These are phyloP conservation scores for Rostrohypoxylon terebratum DNA, from an alignment of 495 filamentous ascomycete genomes.

Conservation along the genomic window DNA sequence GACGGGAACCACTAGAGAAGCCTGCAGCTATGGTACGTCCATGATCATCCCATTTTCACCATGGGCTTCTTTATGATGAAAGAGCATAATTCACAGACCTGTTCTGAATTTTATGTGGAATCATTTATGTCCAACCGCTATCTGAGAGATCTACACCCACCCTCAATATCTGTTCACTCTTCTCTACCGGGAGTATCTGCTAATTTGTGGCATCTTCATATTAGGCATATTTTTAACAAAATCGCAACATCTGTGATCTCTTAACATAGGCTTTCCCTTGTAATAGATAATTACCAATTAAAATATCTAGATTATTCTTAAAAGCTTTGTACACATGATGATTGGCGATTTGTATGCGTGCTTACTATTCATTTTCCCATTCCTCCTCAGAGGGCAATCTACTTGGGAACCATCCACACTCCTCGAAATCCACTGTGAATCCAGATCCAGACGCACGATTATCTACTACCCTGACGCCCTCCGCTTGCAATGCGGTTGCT, in stretches of 20 bases:
- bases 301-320: too few species aligned
- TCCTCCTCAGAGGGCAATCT: slow-evolving; percentile 64
- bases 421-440: slow-evolving; percentile 72
- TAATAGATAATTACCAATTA: background rate
- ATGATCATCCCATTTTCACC: slow-evolving; percentile 30
- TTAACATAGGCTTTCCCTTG: background rate
- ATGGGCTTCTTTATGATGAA: slow-evolving; percentile 70
- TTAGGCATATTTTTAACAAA: slow-evolving; percentile 18
- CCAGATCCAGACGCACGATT: slow-evolving; percentile 72
- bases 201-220: slow-evolving; percentile 18
- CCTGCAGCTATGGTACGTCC: slow-evolving; percentile 48
- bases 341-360: slow-evolving; percentile 6
- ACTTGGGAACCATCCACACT: slow-evolving; percentile 82
- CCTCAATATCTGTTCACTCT: background rate
- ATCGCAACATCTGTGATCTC: background rate
- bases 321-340: too few species aligned
- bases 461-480: slow-evolving; percentile 74
- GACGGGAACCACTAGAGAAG: background rate
- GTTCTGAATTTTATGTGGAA: slow-evolving; percentile 77
- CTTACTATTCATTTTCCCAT: slow-evolving; percentile 21
- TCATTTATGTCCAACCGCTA: slow-evolving; percentile 80
- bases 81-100: slow-evolving; percentile 80
- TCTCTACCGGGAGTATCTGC: slow-evolving; percentile 16
- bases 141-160: slow-evolving; percentile 66
- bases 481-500: slow-evolving; percentile 70